phyloP scores from a whole-genome alignment of 306 rosid species.

The Malus asiatica region DNA sequence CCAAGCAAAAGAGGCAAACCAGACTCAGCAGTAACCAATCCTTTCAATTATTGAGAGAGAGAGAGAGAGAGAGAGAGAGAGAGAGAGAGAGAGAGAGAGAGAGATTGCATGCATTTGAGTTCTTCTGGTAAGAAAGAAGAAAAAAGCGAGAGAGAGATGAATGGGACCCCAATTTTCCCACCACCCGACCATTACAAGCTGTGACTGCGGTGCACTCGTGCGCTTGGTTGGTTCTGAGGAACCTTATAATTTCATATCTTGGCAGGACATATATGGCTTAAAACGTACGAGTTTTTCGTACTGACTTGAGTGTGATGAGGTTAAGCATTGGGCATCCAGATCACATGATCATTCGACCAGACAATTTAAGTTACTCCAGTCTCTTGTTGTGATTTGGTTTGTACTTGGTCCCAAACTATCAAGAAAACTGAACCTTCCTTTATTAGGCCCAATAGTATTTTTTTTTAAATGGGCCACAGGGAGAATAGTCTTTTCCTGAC shows the following conservation, averaged over 20 bases:
- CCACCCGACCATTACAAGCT: slow-evolving; percentile 43
- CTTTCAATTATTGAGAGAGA: not conserved
- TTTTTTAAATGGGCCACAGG: too few species aligned
- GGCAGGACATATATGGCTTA: not conserved
- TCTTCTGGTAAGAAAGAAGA: not conserved
- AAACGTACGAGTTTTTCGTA: not conserved
- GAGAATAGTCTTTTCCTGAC: too few species aligned
- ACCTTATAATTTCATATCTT: not conserved
- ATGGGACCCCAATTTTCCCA: slow-evolving; percentile 23
- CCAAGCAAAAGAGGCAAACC: not conserved
- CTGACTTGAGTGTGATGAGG: too few species aligned
- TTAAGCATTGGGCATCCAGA: too few species aligned
- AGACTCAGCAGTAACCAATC: not conserved
- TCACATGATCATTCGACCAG: too few species aligned
- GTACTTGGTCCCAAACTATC: too few species aligned
- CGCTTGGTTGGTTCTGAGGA: slow-evolving; percentile 9
- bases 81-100: not conserved
- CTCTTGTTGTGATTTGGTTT: too few species aligned
- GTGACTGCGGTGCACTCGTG: slow-evolving; percentile 48
- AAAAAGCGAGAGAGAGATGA: not conserved
- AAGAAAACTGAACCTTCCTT: too few species aligned
- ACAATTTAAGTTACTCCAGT: too few species aligned
- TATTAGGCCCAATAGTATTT: too few species aligned
- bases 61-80: not conserved
- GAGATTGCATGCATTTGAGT: not conserved